phyloP scores from a whole-genome alignment of 75 land plant species.

The Sequoia sempervirens region DNA sequence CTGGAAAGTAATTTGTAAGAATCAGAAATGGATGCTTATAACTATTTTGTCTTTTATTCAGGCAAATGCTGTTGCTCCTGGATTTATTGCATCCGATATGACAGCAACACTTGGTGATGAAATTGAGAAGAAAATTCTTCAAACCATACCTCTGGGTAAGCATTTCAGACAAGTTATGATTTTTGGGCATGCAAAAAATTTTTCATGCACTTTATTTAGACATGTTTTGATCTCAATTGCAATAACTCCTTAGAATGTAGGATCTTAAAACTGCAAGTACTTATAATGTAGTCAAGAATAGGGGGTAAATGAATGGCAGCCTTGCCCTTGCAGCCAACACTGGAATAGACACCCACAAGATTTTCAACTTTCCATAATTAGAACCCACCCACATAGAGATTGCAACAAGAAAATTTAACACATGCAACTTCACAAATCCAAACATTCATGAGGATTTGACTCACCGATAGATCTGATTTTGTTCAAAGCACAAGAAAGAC shows the following conservation, averaged over 20 bases:
- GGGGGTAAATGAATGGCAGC: too few species aligned
- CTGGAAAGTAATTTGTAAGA: background rate
- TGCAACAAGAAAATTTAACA: too few species aligned
- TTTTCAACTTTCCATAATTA: too few species aligned
- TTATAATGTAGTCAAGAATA: background rate
- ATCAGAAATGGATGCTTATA: conserved; percentile 8
- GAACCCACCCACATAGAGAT: too few species aligned
- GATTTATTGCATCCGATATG: conserved; percentile 99
- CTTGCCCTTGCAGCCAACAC: too few species aligned
- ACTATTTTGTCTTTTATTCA: conserved; percentile 13
- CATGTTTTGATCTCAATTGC: background rate
- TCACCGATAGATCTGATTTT: too few species aligned
- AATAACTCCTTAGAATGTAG: background rate
- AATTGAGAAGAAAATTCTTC: conserved; percentile 78
- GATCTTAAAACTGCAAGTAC: background rate
- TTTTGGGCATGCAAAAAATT: background rate
- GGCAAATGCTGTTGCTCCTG: conserved; percentile 98
- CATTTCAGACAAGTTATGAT: background rate
- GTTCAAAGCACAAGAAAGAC: too few species aligned
- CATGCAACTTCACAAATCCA: too few species aligned
- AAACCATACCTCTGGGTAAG: conserved; percentile 78
- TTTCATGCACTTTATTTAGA: background rate
- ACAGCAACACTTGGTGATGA: conserved; percentile 84
- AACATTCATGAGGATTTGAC: too few species aligned
- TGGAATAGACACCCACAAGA: too few species aligned